A percentile compares a stretch with the other conserved stretches of the same genome.
phyloP scores from a whole-genome alignment of 2,329 filamentous ascomycete genomes.

The Helminthosporium solani region DNA sequence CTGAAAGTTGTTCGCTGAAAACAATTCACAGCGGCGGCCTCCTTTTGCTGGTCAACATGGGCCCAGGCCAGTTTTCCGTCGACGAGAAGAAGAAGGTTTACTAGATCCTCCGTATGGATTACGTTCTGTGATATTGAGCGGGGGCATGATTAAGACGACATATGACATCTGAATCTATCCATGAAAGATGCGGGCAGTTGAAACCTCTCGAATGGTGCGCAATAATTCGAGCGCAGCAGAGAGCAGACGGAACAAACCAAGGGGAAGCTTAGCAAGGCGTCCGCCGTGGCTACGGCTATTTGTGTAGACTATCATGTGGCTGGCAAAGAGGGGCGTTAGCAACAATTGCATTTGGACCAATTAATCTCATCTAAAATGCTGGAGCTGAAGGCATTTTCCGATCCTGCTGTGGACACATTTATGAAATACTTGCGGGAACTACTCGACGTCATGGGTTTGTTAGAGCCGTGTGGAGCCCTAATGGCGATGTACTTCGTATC shows the following conservation, averaged over 20 bases:
- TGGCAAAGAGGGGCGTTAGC: conserved; percentile 22
- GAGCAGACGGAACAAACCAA: conserved; percentile 10
- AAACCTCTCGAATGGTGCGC: neutral
- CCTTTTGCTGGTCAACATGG: conserved; percentile 96
- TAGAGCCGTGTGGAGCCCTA: too few species aligned
- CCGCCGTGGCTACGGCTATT: conserved; percentile 15
- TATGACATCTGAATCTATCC: conserved; percentile 20
- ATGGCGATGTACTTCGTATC: neutral
- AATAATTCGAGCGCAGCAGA: conserved; percentile 1
- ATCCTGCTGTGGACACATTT: neutral
- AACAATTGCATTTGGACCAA: conserved; percentile 17
- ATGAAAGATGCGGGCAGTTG: neutral
- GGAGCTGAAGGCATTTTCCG: conserved; percentile 1
- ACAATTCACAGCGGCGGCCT: conserved; percentile 67
- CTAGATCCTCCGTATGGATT: conserved; percentile 49
- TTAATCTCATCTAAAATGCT: conserved; percentile 2
- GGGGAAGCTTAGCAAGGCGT: conserved; percentile 19
- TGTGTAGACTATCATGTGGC: conserved; percentile 30
- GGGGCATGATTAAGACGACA: conserved; percentile 22
- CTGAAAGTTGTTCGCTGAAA: conserved; percentile 18
- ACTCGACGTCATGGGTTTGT: conserved; percentile 1
- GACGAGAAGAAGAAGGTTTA: conserved; percentile 99
- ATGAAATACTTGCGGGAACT: neutral
- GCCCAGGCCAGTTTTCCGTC: conserved; percentile 94
- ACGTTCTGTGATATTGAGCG: conserved; percentile 20